phyloP scores from a whole-genome alignment of 1,139 yeast genomes.

The Saccharomyces hybrid region DNA sequence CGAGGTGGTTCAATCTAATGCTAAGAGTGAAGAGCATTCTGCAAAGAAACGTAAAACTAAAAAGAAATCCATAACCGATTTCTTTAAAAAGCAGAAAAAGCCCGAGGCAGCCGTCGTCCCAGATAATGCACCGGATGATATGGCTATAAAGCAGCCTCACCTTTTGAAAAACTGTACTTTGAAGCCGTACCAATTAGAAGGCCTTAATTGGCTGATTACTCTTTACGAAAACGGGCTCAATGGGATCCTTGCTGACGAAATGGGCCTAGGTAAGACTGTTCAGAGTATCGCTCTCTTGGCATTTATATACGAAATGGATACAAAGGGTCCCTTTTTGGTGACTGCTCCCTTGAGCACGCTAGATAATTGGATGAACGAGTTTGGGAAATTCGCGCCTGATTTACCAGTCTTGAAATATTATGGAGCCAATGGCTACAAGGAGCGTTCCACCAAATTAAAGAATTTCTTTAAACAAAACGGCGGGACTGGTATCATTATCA shows the following conservation, averaged over 20 bases:
- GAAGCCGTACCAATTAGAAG: constrained; percentile 67
- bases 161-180: constrained; percentile 58
- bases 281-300: constrained; percentile 76
- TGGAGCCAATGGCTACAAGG: constrained; percentile 49
- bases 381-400: constrained; percentile 63
- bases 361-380: constrained; percentile 75
- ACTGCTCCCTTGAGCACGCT: constrained; percentile 86
- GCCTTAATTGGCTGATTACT: constrained; percentile 83
- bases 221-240: constrained; percentile 87
- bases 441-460: constrained; percentile 40
- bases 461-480: constrained; percentile 28
- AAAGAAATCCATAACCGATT: constrained; percentile 19
- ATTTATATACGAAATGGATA: constrained; percentile 69
- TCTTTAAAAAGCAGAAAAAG: constrained; percentile 17
- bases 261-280: constrained; percentile 67
- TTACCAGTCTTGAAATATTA: constrained; percentile 57
- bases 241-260: constrained; percentile 7
- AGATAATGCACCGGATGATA: constrained; percentile 10
- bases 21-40: constrained; percentile 15
- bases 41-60: constrained; percentile 18
- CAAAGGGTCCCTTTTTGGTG: constrained; percentile 75
- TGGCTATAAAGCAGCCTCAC: constrained; percentile 47
- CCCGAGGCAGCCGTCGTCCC: constrained; percentile 7
- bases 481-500: constrained; percentile 49
- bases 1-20: constrained; percentile 24